Evolutionary conservation across 2,329 filamentous ascomycete species (phyloP), one percentile per base, ranked within the genome.

Genomic region (Fusarium pininemorale): DNA sequence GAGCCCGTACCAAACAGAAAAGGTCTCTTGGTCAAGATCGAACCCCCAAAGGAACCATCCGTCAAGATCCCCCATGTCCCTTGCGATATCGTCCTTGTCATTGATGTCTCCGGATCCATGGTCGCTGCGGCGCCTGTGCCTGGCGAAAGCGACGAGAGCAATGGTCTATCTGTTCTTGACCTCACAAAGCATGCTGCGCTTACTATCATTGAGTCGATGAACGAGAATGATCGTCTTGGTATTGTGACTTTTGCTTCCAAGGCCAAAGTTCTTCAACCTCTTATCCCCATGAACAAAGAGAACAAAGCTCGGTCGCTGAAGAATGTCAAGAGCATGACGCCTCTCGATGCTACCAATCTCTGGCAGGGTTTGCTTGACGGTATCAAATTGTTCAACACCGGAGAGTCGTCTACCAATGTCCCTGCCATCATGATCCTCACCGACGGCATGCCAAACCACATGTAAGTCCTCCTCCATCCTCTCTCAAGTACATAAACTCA

Each of bases 71-170:
- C 75, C 12, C 87, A 88, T 75, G 82, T 87, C 0, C 86, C 88
- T 5, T 90, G 87, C 76, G 89, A 91, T 69, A 87, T 91, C 38
- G 89, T 90, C 5, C 83, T 91, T 6, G 89, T 89, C 22, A 90
- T 91, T 61, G 90, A 91, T 75, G 84, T 90, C 20, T 91, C 90
- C 1, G 84, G 82, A 0, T 90, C 88, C 79, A 92, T 91, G 90
- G 57, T 66, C 2, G 59, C 67, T 0, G 73, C 80, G 4, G 89
- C 89, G 1, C 87, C 86, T 0, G 82, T 87, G 0, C 87, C 88
- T 0, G 84, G 83, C 20, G 82, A 85, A 11, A 76, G 80, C 22
- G 69, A 86, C 61, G 87, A 90, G 70, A 77, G 83, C 26, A 84
- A 84, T 3, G 89, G 89, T 0, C 80, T 91, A 2, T 87, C 85